Evolutionary conservation across 2,329 filamentous ascomycete species (phyloP).

Genomic region (Lasiodiplodia citricola): DNA sequence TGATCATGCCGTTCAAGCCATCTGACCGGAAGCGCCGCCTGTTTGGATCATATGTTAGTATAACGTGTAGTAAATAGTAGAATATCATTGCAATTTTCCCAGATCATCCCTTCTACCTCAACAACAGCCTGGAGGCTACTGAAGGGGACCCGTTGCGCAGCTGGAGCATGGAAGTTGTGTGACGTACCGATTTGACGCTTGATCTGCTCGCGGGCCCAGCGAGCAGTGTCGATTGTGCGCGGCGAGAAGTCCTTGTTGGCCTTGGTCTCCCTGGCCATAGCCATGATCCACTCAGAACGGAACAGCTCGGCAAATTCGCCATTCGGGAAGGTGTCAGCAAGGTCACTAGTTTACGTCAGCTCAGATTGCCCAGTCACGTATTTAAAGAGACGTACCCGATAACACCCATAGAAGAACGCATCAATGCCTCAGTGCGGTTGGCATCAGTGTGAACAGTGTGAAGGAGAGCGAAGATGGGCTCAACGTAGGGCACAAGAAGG

Average conservation of each 20-base stretch:
- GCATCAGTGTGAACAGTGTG: constrained; percentile 78
- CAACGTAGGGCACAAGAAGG: constrained; percentile 77
- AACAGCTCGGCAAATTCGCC: constrained; percentile 85
- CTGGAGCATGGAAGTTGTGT: not conserved
- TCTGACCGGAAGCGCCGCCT: constrained; percentile 26
- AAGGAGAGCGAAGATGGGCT: constrained; percentile 86
- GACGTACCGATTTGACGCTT: constrained; percentile 74
- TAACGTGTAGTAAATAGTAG: not conserved
- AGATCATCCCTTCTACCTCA: not conserved
- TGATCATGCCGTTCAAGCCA: constrained; percentile 26
- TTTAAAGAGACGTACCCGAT: constrained; percentile 72
- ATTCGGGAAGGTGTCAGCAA: constrained; percentile 90
- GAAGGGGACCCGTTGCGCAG: not conserved
- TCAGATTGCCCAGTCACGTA: not conserved
- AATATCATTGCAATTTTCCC: not conserved
- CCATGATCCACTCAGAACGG: constrained; percentile 87
- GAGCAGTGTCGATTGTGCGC: constrained; percentile 90
- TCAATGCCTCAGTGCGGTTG: constrained; percentile 88
- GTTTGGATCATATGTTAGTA: not conserved
- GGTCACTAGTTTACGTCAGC: constrained; percentile 69
- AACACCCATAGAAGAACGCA: constrained; percentile 95
- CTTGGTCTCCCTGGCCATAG: constrained; percentile 90
- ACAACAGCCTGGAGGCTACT: not conserved
- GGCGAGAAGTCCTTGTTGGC: constrained; percentile 83
- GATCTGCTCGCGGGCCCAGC: constrained; percentile 97